Conservation (phyloP, 116 monocot species). For the Iris pallida region DNA sequence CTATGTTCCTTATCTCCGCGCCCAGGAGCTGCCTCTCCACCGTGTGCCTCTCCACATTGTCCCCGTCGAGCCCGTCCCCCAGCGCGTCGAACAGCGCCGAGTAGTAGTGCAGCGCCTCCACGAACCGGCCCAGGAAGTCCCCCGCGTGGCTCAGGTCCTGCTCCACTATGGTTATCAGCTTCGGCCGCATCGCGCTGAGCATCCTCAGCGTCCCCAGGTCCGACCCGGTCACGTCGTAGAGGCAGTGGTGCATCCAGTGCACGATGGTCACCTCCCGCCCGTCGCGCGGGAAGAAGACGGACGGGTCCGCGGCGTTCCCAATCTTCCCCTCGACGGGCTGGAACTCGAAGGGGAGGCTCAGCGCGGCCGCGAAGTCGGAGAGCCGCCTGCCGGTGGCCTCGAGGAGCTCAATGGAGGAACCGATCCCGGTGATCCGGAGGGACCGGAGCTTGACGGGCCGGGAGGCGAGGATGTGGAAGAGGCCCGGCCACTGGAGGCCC, state of each 20-base stretch:
- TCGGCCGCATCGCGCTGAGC: slow-evolving; percentile 45
- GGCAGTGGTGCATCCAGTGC: slow-evolving; percentile 90
- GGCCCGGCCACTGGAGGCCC: slow-evolving; percentile 89
- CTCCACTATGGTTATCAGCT: slow-evolving; percentile 69
- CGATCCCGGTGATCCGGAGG: slow-evolving; percentile 76
- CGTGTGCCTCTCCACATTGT: slow-evolving; percentile 44
- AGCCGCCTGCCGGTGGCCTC: slow-evolving; percentile 73
- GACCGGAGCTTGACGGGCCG: slow-evolving; percentile 39
- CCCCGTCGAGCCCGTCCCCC: slow-evolving; percentile 46
- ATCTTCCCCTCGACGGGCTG: slow-evolving; percentile 65
- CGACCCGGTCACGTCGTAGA: slow-evolving; percentile 82
- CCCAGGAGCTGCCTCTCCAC: slow-evolving; percentile 84
- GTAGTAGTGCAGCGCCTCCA: slow-evolving; percentile 89
- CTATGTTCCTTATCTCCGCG: slow-evolving; percentile 73
- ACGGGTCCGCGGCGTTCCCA: slow-evolving; percentile 37
- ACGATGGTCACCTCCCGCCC: slow-evolving; percentile 52
- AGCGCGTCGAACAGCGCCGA: slow-evolving; percentile 90
- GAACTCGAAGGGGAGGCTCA: slow-evolving; percentile 77
- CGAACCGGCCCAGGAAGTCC: slow-evolving; percentile 67
- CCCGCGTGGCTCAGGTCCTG: slow-evolving; percentile 61
- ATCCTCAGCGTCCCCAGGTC: slow-evolving; percentile 43
- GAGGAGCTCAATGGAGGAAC: slow-evolving; percentile 58
- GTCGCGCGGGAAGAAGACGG: slow-evolving; percentile 18
- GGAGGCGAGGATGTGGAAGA: slow-evolving; percentile 86
- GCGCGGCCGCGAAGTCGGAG: slow-evolving; percentile 64